Evolutionary conservation across 2,329 filamentous ascomycete species (phyloP).

Genomic region (Aureobasidium sp.): DNA sequence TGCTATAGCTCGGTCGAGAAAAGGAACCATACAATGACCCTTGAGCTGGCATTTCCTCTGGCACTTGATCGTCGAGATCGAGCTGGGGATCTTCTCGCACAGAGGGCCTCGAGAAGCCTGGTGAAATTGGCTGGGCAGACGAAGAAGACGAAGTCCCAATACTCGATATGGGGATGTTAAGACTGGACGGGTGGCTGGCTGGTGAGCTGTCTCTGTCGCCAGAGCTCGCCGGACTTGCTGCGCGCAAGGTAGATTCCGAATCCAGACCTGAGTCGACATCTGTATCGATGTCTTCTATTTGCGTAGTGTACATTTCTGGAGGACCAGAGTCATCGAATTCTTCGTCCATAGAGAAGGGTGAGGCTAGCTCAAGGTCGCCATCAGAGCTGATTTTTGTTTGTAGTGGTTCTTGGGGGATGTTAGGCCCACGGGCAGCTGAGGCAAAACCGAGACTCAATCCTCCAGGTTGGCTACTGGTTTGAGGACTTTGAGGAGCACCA

Average conservation of each 20-base stretch:
- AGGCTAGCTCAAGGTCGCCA: constrained; percentile 6
- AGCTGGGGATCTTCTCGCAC: constrained; percentile 27
- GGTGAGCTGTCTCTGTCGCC: neutral
- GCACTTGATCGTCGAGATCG: constrained; percentile 19
- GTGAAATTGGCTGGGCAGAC: constrained; percentile 26
- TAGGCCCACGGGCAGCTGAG: neutral
- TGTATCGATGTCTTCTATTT: constrained; percentile 16
- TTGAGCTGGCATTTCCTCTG: constrained; percentile 23
- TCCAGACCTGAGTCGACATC: constrained; percentile 13
- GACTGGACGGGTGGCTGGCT: neutral
- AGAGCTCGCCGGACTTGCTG: constrained; percentile 3
- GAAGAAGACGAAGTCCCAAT: constrained; percentile 23
- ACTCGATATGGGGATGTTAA: constrained; percentile 21
- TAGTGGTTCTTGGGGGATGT: neutral
- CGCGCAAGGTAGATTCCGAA: constrained; percentile 10
- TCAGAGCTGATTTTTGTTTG: neutral
- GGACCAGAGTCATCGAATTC: constrained; percentile 7
- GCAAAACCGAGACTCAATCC: constrained; percentile 6
- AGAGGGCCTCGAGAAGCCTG: constrained; percentile 30
- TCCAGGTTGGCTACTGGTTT: neutral
- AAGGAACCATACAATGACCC: constrained; percentile 15
- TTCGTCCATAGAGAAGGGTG: constrained; percentile 17
- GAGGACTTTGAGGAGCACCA: neutral
- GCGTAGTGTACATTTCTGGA: neutral
- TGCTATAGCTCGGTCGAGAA: constrained; percentile 8